These are phyloP conservation scores for Pleurotus ostreatus DNA, from an alignment of 768 basidiomycete genomes.

Conservation along the genomic window DNA sequence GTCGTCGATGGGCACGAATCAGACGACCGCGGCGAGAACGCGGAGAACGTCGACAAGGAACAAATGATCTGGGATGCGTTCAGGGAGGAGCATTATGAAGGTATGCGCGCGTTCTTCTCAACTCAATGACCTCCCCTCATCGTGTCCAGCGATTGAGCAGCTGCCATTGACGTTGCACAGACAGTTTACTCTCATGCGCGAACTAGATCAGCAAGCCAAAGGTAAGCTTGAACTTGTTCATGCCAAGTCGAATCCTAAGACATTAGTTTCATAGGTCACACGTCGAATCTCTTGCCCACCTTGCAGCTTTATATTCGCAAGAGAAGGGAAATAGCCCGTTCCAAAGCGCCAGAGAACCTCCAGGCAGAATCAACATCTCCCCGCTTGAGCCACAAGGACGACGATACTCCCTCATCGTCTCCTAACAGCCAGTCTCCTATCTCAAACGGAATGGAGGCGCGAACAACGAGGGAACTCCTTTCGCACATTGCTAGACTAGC, in stretches of 20 bases:
- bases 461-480: conserved; percentile 47
- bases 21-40: background rate
- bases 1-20: conserved; percentile 18
- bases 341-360: background rate
- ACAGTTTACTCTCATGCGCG: conserved; percentile 63
- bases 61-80: conserved; percentile 70
- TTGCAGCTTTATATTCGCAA: conserved; percentile 43
- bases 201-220: conserved; percentile 65
- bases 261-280: conserved; percentile 27
- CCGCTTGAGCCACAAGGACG: conserved; percentile 3
- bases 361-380: too few species aligned
- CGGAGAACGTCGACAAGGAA: conserved; percentile 40
- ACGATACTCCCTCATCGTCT: background rate
- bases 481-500: conserved; percentile 53
- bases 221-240: conserved; percentile 30
- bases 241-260: background rate
- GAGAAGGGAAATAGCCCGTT: conserved; percentile 12
- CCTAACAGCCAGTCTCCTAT: too few species aligned
- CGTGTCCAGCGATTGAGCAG: conserved; percentile 63
- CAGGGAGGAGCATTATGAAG: conserved; percentile 78
- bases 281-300: conserved; percentile 35
- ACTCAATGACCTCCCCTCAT: background rate
- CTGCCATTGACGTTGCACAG: conserved; percentile 72
- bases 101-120: conserved; percentile 25
- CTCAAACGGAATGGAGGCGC: conserved; percentile 22